Conservation (phyloP, 495 filamentous ascomycete species). For the Podospora bellae-mahoneyi region DNA sequence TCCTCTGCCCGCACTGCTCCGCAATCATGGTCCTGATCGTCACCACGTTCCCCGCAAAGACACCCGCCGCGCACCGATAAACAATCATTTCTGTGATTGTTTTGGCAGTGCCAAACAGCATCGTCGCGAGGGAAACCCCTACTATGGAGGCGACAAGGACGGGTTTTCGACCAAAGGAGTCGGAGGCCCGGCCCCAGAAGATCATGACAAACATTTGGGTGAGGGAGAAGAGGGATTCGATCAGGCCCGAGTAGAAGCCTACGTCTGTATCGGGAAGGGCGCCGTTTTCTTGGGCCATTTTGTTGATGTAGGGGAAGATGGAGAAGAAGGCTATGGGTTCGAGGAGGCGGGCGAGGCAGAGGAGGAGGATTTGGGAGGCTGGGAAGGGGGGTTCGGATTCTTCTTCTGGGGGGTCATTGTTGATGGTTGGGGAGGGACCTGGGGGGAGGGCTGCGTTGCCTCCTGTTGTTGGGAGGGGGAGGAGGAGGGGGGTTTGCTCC, state of each 20-base stretch:
- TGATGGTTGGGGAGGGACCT: not conserved
- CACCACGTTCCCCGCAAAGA: slow-evolving; percentile 66
- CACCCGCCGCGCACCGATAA: slow-evolving; percentile 60
- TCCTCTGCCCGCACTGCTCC: slow-evolving; percentile 62
- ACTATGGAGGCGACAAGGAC: slow-evolving; percentile 59
- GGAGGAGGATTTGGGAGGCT: slow-evolving; percentile 55
- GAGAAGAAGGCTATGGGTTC: slow-evolving; percentile 72
- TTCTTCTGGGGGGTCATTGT: slow-evolving; percentile 9
- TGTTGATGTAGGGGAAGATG: slow-evolving; percentile 71
- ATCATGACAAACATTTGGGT: slow-evolving; percentile 59
- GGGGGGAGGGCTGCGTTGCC: not conserved
- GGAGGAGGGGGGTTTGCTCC: slow-evolving; percentile 41
- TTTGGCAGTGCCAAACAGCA: slow-evolving; percentile 59
- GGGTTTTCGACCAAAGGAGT: slow-evolving; percentile 64
- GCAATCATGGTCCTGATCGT: slow-evolving; percentile 69
- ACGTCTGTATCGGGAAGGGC: slow-evolving; percentile 54
- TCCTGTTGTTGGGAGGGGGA: slow-evolving; percentile 18
- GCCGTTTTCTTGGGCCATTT: slow-evolving; percentile 64
- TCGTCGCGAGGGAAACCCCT: slow-evolving; percentile 55
- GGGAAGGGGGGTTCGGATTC: slow-evolving; percentile 45
- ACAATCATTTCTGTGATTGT: slow-evolving; percentile 64
- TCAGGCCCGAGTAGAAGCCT: slow-evolving; percentile 69
- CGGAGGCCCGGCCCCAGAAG: slow-evolving; percentile 61
- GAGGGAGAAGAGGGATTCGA: slow-evolving; percentile 68
- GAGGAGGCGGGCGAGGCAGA: slow-evolving; percentile 66